Conservation (phyloP, 2,329 filamentous ascomycete species). For the Sclerotinia sclerotiorum region DNA sequence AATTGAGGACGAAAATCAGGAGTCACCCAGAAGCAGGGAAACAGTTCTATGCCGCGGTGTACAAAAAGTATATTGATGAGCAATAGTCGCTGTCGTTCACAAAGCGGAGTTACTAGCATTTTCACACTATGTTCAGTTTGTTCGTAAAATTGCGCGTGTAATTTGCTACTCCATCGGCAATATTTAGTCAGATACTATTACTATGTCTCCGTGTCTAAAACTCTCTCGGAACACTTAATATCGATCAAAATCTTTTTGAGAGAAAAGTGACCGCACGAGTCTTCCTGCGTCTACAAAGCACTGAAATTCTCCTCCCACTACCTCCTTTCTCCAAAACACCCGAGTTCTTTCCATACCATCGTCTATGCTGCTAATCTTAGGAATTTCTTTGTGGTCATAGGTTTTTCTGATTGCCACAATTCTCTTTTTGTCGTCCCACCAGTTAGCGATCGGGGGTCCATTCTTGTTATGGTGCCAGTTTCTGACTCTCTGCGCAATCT, state of each 20-base stretch:
- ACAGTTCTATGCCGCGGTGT: conserved; percentile 13
- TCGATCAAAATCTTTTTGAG: not conserved
- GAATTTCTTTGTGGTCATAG: not conserved
- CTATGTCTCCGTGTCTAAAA: not conserved
- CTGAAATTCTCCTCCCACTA: not conserved
- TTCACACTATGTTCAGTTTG: not conserved
- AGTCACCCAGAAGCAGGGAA: conserved; percentile 12
- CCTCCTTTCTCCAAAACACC: not conserved
- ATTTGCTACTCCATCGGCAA: not conserved
- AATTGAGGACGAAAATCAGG: conserved; percentile 22
- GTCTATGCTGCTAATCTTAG: not conserved
- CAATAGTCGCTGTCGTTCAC: not conserved
- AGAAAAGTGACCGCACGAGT: not conserved
- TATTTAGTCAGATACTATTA: not conserved
- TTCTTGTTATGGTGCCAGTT: not conserved
- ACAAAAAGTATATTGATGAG: conserved; percentile 18
- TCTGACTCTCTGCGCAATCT: not conserved
- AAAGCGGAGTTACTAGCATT: not conserved
- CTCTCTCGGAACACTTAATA: not conserved
- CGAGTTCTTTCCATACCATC: not conserved
- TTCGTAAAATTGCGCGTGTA: not conserved
- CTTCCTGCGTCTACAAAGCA: not conserved
- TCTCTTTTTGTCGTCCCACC: not conserved
- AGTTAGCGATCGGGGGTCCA: not conserved
- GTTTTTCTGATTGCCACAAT: not conserved